Conservation (phyloP, 2,329 filamentous ascomycete genomes). For the Neonectria ditissima region DNA sequence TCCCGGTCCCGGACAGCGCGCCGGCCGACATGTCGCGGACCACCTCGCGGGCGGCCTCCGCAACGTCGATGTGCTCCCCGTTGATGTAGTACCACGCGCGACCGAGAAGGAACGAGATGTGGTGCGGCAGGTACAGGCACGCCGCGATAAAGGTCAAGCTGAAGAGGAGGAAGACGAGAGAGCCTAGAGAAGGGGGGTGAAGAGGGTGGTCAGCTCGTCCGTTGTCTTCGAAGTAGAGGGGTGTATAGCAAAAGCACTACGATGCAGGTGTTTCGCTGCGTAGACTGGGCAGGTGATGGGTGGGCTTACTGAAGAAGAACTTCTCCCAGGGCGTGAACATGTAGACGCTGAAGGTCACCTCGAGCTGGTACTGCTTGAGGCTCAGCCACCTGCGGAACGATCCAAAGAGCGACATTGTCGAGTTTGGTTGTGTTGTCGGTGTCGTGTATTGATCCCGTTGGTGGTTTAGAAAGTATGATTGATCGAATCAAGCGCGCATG, state of each 20-base stretch:
- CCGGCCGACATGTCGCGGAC: constrained; percentile 49
- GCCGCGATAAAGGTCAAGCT: constrained; percentile 88
- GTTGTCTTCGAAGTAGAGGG: background rate
- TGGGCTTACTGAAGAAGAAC: constrained; percentile 89
- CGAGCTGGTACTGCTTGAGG: constrained; percentile 97
- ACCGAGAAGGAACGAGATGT: constrained; percentile 83
- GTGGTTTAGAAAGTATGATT: background rate
- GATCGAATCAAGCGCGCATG: background rate
- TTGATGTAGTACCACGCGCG: constrained; percentile 96
- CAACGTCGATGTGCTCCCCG: constrained; percentile 75
- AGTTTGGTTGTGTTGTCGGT: constrained; percentile 12
- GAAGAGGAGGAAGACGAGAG: constrained; percentile 89
- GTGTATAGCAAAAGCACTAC: background rate
- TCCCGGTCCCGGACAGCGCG: constrained; percentile 45
- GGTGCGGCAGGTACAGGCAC: constrained; percentile 92
- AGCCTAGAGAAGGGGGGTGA: constrained; percentile 69
- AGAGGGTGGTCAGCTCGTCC: constrained; percentile 46
- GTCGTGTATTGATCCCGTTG: background rate
- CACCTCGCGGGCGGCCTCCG: constrained; percentile 48
- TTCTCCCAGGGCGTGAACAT: constrained; percentile 98
- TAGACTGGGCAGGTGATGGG: background rate
- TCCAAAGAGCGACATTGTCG: constrained; percentile 55
- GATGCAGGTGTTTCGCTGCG: background rate
- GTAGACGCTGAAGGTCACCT: constrained; percentile 96
- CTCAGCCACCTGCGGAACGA: constrained; percentile 85